Conservation (phyloP, 768 basidiomycete genomes). For the Rhizopogon vulgaris region DNA sequence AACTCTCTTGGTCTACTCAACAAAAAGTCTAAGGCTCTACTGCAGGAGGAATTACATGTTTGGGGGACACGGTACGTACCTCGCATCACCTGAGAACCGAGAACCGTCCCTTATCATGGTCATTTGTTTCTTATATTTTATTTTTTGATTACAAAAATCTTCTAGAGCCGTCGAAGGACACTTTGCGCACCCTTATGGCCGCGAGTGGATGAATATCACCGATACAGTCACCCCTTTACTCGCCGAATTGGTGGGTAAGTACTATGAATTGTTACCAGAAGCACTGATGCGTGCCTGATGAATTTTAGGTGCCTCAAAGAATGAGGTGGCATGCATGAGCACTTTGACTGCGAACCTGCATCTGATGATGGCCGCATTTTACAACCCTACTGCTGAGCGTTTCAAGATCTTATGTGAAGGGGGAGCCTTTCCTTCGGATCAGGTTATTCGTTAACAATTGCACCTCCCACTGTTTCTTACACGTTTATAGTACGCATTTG, state of each 20-base stretch:
- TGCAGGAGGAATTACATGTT: conserved; percentile 77
- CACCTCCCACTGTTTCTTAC: neutral
- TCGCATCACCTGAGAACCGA: neutral
- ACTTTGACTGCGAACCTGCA: conserved; percentile 94
- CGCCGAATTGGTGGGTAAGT: conserved; percentile 77
- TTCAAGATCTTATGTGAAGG: conserved; percentile 95
- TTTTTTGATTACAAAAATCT: conserved; percentile 4
- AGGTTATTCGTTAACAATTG: conserved; percentile 42
- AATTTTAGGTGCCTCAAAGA: conserved; percentile 68
- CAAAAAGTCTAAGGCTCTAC: conserved; percentile 61
- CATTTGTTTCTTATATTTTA: conserved; percentile 6
- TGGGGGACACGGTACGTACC: conserved; percentile 67
- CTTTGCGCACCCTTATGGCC: conserved; percentile 78
- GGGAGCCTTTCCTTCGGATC: conserved; percentile 94
- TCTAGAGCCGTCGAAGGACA: conserved; percentile 82
- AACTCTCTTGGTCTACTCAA: conserved; percentile 89
- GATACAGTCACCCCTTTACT: conserved; percentile 68
- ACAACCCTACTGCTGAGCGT: conserved; percentile 76
- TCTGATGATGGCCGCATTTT: conserved; percentile 91
- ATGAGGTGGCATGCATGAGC: conserved; percentile 94
- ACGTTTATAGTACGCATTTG: conserved; percentile 78
- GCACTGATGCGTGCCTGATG: neutral
- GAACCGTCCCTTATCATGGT: conserved; percentile 6
- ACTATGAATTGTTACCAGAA: neutral
- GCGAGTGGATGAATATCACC: conserved; percentile 79